Evolutionary conservation across 805 yeast genomes (phyloP), one percentile per base, ranked within the genome.

Genomic region (Yarrowia sp.): DNA sequence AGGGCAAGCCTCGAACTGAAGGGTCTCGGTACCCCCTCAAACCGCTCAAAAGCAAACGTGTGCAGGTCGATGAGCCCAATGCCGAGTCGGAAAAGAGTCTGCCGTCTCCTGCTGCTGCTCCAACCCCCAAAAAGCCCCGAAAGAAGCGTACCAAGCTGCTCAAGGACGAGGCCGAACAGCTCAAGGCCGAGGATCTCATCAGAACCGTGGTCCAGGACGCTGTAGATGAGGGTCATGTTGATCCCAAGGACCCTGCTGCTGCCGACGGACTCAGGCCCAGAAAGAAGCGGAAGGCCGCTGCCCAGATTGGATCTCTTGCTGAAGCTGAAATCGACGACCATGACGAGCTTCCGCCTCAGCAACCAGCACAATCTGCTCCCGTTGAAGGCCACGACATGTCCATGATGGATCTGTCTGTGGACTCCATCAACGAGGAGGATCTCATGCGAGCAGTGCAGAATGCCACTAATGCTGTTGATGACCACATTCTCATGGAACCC

Each of bases 351-450:
- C 15, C n/a, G 26, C 38, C 15, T 0, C 46, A 55, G 19, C 38
- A 55, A 19, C 36, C 32, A 1, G 32, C n/a, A 5, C 40, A 38
- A 8, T 3, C 19, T 3, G n/a, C n/a, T 11, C 38, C 40, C 1
- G 26, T 22, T 26, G 45, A 19, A 15, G 61, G 46, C 10, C 15
- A 22, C 14, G 50, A 43, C 3, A 26, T 45, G 50, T 41, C 48
- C 11, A 59, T 59, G 52, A 59, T 59, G 65, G 46, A 59, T 32
- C 35, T 56, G 1, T 22, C 42, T 1, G 52, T 43, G 35, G 52
- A 59, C 52, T 41, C 63, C 7, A 59, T 59, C 53, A 63, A 48
- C 22, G 67, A 63, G 10, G 56, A 63, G 46, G 67, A 63, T n/a
- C 56, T 63, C 8, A 38, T 63, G 55, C 11, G 56, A 38, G 67